Percentiles rank a stretch among this genome's conserved stretches.
Conservation (phyloP, 164 flowering plant species). For the Kalanchoe fedtschenkoi region DNA sequence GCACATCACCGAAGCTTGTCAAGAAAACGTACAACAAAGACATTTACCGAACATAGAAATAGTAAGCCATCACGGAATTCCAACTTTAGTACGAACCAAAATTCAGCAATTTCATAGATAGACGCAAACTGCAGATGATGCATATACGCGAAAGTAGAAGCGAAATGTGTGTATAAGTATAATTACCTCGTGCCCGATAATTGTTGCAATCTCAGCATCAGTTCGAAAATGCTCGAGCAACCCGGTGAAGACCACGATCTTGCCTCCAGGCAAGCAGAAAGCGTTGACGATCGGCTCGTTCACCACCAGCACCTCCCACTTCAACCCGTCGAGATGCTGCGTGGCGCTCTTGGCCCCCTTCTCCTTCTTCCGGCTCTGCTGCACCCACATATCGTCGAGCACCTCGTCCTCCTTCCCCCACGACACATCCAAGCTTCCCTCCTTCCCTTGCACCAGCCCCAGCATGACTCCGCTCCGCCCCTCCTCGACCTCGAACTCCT, state of each 20-base stretch:
- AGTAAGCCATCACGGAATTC: too few relatives aligned
- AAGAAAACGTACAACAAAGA: too few relatives aligned
- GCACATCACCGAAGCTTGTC: conserved; percentile 6
- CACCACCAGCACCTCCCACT: conserved; percentile 78
- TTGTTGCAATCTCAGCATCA: conserved; percentile 78
- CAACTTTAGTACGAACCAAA: too few relatives aligned
- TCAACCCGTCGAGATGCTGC: conserved; percentile 56
- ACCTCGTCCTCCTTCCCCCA: conserved; percentile 66
- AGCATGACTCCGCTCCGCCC: conserved; percentile 22
- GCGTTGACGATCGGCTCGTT: conserved; percentile 77
- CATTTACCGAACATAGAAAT: too few relatives aligned
- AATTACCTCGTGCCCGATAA: conserved; percentile 83
- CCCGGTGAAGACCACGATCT: conserved; percentile 82
- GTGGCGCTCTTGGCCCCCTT: conserved; percentile 32
- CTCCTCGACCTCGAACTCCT: conserved; percentile 7
- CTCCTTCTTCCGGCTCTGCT: conserved; percentile 46
- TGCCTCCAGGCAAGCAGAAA: conserved; percentile 90
- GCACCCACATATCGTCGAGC: conserved; percentile 82
- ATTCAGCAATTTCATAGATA: too few relatives aligned
- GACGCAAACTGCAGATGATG: too few relatives aligned
- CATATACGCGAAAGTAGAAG: neutral
- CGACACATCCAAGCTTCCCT: conserved; percentile 34
- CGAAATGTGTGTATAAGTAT: neutral
- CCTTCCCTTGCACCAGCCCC: conserved; percentile 24
- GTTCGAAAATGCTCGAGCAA: conserved; percentile 54